Conservation (phyloP, 805 yeast genomes). For the Blastobotrys chiropterorum region DNA sequence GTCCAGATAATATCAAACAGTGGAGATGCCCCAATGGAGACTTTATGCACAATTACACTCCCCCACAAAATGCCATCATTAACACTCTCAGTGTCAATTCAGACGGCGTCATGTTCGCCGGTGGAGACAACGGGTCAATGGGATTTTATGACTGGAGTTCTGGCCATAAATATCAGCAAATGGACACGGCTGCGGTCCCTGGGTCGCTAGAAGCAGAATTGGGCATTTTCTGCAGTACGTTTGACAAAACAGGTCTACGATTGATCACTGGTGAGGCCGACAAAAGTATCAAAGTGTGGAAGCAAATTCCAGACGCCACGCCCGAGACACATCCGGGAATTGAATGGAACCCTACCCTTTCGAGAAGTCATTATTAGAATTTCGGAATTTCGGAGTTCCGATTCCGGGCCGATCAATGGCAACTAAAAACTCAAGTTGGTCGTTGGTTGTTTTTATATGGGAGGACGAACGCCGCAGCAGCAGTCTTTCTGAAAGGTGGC, state of each 20-base stretch:
- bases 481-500: too few species aligned
- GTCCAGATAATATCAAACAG: constrained; percentile 73
- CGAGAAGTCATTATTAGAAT: not conserved
- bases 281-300: constrained; percentile 62
- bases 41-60: constrained; percentile 52
- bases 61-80: constrained; percentile 45
- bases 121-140: constrained; percentile 77
- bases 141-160: constrained; percentile 71
- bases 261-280: constrained; percentile 88
- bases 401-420: not conserved
- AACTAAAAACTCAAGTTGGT: too few species aligned
- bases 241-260: constrained; percentile 75
- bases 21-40: constrained; percentile 80
- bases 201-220: constrained; percentile 65
- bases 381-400: not conserved
- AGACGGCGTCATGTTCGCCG: constrained; percentile 64
- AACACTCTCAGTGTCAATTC: constrained; percentile 65
- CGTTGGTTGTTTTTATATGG: too few species aligned
- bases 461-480: too few species aligned
- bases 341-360: constrained; percentile 28
- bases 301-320: constrained; percentile 35
- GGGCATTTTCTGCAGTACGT: constrained; percentile 63
- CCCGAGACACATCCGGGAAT: constrained; percentile 34
- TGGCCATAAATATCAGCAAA: constrained; percentile 57
- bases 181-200: constrained; percentile 50